Conservation (phyloP, 768 basidiomycete genomes). For the Rhodotorula kratochvilovae region DNA sequence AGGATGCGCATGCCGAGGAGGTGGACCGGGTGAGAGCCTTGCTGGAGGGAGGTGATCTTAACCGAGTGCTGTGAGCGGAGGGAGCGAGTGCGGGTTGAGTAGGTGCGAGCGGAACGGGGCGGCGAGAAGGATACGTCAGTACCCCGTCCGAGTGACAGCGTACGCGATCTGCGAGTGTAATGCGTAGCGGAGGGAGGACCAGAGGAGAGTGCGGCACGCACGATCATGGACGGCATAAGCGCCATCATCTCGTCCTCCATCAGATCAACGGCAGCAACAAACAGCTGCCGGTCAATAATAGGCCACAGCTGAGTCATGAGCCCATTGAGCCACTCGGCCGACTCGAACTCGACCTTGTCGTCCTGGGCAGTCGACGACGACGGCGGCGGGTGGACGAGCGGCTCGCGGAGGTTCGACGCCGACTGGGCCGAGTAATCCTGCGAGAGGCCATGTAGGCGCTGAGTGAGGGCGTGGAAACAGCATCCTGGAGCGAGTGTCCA, state of each 20-base stretch:
- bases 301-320: slow-evolving; percentile 4
- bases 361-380: background rate
- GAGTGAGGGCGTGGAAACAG: background rate
- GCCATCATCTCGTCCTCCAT: slow-evolving; percentile 18
- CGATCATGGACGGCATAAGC: background rate
- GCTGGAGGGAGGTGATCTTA: slow-evolving; percentile 12
- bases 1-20: slow-evolving; percentile 12
- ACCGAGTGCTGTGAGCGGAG: background rate
- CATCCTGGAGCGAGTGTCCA: background rate
- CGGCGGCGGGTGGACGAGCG: background rate
- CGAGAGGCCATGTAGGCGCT: background rate
- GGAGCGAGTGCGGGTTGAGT: background rate
- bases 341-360: background rate
- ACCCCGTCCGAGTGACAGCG: too few relatives aligned
- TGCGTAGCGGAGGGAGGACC: too few relatives aligned
- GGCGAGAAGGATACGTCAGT: too few relatives aligned
- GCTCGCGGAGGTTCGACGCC: too few relatives aligned
- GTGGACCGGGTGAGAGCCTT: slow-evolving; percentile 5
- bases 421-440: background rate
- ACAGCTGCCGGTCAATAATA: slow-evolving; percentile 2
- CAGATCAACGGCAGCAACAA: slow-evolving; percentile 9
- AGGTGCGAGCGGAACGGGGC: too few relatives aligned
- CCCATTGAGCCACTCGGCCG: slow-evolving; percentile 11
- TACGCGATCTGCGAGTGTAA: too few relatives aligned
- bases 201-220: too few relatives aligned